Evolutionary conservation across 805 yeast species (phyloP).

Genomic region (Barnettozyma vustinii): DNA sequence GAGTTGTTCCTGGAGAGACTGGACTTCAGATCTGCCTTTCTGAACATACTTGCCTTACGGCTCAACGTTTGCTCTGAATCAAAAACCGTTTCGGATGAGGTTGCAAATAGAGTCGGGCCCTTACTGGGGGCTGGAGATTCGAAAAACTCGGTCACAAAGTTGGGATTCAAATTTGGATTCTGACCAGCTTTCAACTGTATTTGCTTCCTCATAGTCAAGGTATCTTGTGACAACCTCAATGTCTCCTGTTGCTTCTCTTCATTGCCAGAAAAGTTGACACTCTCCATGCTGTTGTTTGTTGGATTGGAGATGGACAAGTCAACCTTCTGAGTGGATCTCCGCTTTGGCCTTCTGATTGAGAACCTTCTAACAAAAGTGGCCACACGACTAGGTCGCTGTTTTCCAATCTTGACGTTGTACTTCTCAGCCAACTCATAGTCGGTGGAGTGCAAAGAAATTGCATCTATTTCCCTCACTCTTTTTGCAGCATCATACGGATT

Average conservation of each 20-base stretch:
- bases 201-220: not conserved
- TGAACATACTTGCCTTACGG: not conserved
- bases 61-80: not conserved
- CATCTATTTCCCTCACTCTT: constrained; percentile 7
- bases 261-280: constrained; percentile 1
- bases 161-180: not conserved
- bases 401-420: constrained; percentile 1
- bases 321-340: not conserved
- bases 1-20: not conserved
- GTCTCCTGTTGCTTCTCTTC: not conserved
- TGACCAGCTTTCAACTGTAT: not conserved
- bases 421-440: constrained; percentile 6
- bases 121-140: not conserved
- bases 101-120: not conserved
- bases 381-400: constrained; percentile 4
- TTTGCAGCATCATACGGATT: constrained; percentile 22
- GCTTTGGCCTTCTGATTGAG: constrained; percentile 1
- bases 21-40: not conserved
- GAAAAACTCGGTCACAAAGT: not conserved
- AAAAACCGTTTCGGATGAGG: not conserved
- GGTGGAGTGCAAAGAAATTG: constrained; percentile 9
- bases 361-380: constrained; percentile 4
- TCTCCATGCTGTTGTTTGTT: constrained; percentile 5
- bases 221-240: not conserved
- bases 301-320: not conserved